Percentiles rank a stretch among this genome's conserved stretches.
phyloP scores from a whole-genome alignment of 495 filamentous ascomycete genomes.

The Penicillium atrosanguineum region DNA sequence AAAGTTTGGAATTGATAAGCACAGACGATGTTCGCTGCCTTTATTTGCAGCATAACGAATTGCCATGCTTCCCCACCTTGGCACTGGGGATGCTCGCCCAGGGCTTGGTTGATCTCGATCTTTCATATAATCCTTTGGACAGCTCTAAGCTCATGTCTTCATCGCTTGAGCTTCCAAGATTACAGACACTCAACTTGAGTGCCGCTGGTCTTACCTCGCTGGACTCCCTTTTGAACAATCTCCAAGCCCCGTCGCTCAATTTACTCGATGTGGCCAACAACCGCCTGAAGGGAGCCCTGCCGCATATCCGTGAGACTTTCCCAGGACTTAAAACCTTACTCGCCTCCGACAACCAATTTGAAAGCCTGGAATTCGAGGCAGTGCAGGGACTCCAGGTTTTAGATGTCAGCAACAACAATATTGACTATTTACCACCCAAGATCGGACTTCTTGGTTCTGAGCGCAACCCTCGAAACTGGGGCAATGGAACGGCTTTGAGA shows the following conservation, averaged over 20 bases:
- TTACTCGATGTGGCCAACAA: conserved; percentile 80
- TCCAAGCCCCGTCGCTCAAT: conserved; percentile 68
- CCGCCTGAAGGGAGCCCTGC: conserved; percentile 63
- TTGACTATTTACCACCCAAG: conserved; percentile 70
- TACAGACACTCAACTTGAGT: conserved; percentile 72
- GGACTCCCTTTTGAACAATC: conserved; percentile 55
- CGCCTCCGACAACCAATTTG: conserved; percentile 72
- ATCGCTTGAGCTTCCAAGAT: conserved; percentile 63
- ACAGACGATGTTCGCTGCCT: conserved; percentile 52
- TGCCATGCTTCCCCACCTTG: conserved; percentile 62
- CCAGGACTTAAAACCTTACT: conserved; percentile 65
- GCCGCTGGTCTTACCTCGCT: conserved; percentile 67
- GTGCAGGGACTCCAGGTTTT: conserved; percentile 72
- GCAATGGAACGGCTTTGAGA: conserved; percentile 38
- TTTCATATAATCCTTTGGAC: conserved; percentile 76
- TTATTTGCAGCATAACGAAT: conserved; percentile 72
- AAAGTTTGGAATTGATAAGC: conserved; percentile 45
- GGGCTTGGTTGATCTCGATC: conserved; percentile 69
- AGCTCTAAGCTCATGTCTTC: conserved; percentile 56
- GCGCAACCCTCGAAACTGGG: conserved; percentile 40
- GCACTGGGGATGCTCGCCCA: conserved; percentile 64
- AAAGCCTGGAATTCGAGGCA: conserved; percentile 67
- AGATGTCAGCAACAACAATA: conserved; percentile 80
- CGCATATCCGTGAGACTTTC: conserved; percentile 54
- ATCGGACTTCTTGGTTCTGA: conserved; percentile 67